These are phyloP conservation scores for Arthrobotrys sphaeroides DNA, from an alignment of 2,329 filamentous ascomycete genomes.

Conservation along the genomic window DNA sequence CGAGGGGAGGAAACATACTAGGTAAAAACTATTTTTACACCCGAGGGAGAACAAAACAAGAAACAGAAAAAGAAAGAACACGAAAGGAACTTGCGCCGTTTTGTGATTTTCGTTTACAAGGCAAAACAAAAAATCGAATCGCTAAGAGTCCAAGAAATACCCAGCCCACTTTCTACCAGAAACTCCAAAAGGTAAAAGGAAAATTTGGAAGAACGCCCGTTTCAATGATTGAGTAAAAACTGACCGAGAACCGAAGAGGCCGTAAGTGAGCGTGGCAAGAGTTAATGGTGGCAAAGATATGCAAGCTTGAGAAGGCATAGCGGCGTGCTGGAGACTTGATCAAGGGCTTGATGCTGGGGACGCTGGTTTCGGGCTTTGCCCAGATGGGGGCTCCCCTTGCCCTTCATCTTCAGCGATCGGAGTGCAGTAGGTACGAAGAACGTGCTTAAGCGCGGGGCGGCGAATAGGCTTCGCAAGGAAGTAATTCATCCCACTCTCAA, in stretches of 20 bases:
- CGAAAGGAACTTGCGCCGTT: no score
- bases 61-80: not conserved
- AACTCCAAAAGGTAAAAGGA: not conserved
- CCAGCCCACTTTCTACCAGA: not conserved
- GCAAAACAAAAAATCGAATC: not conserved
- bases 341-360: not conserved
- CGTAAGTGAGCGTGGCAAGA: not conserved
- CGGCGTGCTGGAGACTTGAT: not conserved
- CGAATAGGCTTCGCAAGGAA: slow-evolving; percentile 73
- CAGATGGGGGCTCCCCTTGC: slow-evolving; percentile 1
- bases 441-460: slow-evolving; percentile 55
- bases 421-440: slow-evolving; percentile 56
- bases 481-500: slow-evolving; percentile 91
- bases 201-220: not conserved
- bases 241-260: no score
- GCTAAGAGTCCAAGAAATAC: slow-evolving; percentile 9
- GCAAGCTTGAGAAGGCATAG: no score
- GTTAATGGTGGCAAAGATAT: not conserved
- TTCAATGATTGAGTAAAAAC: not conserved
- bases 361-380: not conserved
- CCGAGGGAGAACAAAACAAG: not conserved
- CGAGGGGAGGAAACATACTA: not conserved
- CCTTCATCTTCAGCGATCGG: slow-evolving; percentile 53
- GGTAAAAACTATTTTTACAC: not conserved
- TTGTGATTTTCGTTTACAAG: not conserved